Evolutionary conservation across 805 yeast species (phyloP).

Genomic region (Wickerhamomyces hampshirensis): DNA sequence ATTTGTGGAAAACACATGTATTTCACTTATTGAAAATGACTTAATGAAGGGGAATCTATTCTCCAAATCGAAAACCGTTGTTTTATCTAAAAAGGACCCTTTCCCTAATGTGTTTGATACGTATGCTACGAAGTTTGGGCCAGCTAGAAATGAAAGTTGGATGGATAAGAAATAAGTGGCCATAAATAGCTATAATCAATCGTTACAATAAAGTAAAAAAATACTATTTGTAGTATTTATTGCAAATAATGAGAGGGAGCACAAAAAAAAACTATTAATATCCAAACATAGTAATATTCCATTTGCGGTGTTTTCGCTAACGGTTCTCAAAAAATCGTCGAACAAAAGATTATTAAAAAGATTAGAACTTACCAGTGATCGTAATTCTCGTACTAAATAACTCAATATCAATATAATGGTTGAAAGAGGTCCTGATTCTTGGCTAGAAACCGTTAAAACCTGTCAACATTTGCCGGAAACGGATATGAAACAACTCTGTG

Average conservation of each 20-base stretch:
- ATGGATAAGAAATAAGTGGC: conserved; percentile 6
- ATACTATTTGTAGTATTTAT: too few species aligned
- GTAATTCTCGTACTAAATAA: too few species aligned
- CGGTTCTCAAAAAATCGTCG: too few species aligned
- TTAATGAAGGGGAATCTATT: conserved; percentile 48
- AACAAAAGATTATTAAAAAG: too few species aligned
- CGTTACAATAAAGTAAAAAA: too few species aligned
- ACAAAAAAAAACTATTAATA: too few species aligned
- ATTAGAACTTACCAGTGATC: too few species aligned
- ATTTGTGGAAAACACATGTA: conserved; percentile 44
- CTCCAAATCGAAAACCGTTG: conserved; percentile 34
- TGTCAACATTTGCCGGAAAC: conserved; percentile 85
- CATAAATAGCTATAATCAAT: too few species aligned
- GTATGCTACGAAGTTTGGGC: conserved; percentile 13
- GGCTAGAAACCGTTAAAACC: conserved; percentile 91
- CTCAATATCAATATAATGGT: conserved; percentile 41
- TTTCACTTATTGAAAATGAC: conserved; percentile 49
- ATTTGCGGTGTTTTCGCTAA: too few species aligned
- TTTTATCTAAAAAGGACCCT: conserved; percentile 38
- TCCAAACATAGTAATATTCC: too few species aligned
- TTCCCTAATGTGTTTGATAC: conserved; percentile 31
- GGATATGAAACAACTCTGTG: conserved; percentile 96
- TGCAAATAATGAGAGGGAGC: too few species aligned
- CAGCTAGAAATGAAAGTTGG: conserved; percentile 9
- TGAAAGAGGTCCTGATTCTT: conserved; percentile 87